These are phyloP conservation scores for Diaporthe ilicicola DNA, from an alignment of 2,329 filamentous ascomycete species.

Conservation along the genomic window DNA sequence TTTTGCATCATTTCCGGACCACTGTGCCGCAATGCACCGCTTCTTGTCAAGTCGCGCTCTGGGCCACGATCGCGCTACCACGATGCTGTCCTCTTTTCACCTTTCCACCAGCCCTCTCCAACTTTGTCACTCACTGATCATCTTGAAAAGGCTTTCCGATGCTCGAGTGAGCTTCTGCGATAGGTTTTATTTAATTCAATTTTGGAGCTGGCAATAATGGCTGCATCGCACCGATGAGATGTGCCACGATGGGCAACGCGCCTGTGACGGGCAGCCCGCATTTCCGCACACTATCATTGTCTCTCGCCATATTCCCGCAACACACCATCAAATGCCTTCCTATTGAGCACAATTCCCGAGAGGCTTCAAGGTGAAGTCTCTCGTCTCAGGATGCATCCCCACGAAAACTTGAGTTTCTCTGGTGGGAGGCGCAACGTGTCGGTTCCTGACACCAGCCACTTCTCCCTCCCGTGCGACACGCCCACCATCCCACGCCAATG, in stretches of 20 bases:
- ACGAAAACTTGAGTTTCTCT: neutral
- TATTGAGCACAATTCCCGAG: neutral
- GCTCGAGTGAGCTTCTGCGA: slow-evolving; percentile 15
- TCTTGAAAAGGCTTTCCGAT: neutral
- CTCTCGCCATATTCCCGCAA: neutral
- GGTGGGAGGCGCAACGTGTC: neutral
- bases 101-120: neutral
- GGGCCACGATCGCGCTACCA: slow-evolving; percentile 25
- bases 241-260: neutral
- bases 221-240: neutral
- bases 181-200: neutral
- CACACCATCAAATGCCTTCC: too few species aligned
- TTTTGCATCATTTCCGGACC: slow-evolving; percentile 21
- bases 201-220: neutral
- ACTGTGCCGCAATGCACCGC: slow-evolving; percentile 24
- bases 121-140: neutral
- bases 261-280: neutral
- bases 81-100: slow-evolving; percentile 20
- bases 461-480: neutral
- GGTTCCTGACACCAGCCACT: neutral
- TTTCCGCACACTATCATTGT: neutral
- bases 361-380: neutral
- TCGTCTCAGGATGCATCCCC: neutral
- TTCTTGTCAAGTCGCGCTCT: slow-evolving; percentile 18
- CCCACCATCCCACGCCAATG: neutral